Evolutionary conservation across 2,329 filamentous ascomycete genomes (phyloP), one percentile per base, ranked within the genome.

Genomic region (Xylaria arbuscula): DNA sequence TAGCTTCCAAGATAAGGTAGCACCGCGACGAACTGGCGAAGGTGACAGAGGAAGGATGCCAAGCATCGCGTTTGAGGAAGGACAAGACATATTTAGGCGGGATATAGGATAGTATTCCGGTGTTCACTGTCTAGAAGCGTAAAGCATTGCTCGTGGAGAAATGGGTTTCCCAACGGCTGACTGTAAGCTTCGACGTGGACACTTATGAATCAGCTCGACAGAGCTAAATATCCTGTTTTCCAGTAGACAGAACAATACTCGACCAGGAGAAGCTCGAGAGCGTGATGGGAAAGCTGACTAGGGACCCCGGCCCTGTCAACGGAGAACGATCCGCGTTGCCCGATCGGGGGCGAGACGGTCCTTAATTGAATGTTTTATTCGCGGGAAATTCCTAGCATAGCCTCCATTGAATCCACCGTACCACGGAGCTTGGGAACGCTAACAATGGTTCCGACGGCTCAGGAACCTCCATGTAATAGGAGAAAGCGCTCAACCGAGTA

Each of bases 321-420:
- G 70, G 68, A 72, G 64, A 34, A 47, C 64, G 40, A 57, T 69
- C 67, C 68, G 66, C 67, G 42, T 56, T 72, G 62, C 71, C 71
- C 40, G 54, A 73, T 73, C 60, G 68, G 70, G 28, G 71, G 47
- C 53, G 53, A 47, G 2, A 57, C 55, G 28, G 17, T 42, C 47
- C 36, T 36, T 24, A 38, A 10, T 42, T 45, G 59, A 36, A 54
- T 48, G 28, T 72, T 69, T 69, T 54, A 73, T 73, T 73, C 71
- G 71, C 71, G 71, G 71, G 68, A 72, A 70, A 73, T 65, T 58
- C 57, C 28, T 53, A 36, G 38, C 50, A n/a, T 8, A 54, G 28
- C 54, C 45, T 60, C 62, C 66, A 53, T 53, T n/a, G n/a, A 59
- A 55, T 13, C 62, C 62, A 63, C 55, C 28, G 38, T 40, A 50